phyloP scores from a whole-genome alignment of 768 basidiomycete genomes.

The Leccinum ochraceum region DNA sequence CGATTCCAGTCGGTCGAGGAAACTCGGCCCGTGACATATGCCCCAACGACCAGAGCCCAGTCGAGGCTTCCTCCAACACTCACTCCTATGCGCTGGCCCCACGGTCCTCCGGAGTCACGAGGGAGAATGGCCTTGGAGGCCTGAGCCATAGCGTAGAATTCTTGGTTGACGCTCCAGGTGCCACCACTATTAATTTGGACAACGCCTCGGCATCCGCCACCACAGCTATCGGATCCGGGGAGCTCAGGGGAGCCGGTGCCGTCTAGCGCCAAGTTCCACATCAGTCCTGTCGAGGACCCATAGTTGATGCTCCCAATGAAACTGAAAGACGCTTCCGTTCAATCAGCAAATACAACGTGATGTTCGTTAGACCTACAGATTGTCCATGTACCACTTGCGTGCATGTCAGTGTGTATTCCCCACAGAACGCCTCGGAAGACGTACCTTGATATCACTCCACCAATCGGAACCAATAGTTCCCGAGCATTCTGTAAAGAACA shows the following conservation, averaged over 20 bases:
- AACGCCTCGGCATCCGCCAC: constrained; percentile 64
- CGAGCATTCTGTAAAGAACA: constrained; percentile 61
- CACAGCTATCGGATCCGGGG: constrained; percentile 65
- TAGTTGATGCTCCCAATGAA: constrained; percentile 42
- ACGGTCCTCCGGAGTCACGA: constrained; percentile 66
- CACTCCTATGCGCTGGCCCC: constrained; percentile 66
- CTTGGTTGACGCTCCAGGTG: constrained; percentile 67
- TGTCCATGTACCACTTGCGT: constrained; percentile 66
- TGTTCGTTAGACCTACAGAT: constrained; percentile 44
- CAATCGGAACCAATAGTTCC: constrained; percentile 69
- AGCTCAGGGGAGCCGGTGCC: constrained; percentile 62
- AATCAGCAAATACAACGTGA: constrained; percentile 28
- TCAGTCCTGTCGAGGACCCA: constrained; percentile 47
- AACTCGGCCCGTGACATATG: constrained; percentile 60
- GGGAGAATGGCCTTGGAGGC: constrained; percentile 74
- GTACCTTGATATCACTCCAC: constrained; percentile 79
- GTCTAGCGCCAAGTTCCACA: constrained; percentile 78
- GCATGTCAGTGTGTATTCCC: constrained; percentile 12
- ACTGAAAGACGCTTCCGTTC: constrained; percentile 15
- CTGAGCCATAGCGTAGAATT: constrained; percentile 77
- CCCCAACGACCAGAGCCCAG: constrained; percentile 65
- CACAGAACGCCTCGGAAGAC: background rate
- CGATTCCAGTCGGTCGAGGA: constrained; percentile 57
- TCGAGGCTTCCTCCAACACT: constrained; percentile 54
- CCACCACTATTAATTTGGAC: constrained; percentile 67